Evolutionary conservation across 176 grass and related monocot species (phyloP), one percentile per base, ranked within the genome.

Genomic region (Triticum dicoccoides): DNA sequence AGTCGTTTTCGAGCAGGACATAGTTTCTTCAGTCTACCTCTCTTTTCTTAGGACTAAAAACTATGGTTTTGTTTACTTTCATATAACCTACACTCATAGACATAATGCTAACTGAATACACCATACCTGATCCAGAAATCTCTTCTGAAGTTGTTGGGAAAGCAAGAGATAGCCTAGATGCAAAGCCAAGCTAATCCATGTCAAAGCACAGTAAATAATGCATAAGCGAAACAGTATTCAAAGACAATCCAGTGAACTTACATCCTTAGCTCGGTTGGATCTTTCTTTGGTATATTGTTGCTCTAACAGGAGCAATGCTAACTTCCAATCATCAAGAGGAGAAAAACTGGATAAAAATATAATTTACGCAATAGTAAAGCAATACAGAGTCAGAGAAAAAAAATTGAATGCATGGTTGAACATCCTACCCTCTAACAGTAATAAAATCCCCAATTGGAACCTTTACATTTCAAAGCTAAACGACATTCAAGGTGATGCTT

Each of bases 111-210:
- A 84, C 56, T 9, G 23, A 80, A 23, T 68, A 52, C 45, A 44
- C 9, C 23, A 10, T 92, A 96, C 97, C 90, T 98, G 92, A 67
- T 96, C 90, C 37, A 86, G 32, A 65, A 94, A 96, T 84, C 89
- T 96, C 77, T 92, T 98, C 9, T 87, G 90, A 7, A 98, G 85
- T 82, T 96, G 97, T 87, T 94, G 92, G 25, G 88, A 61, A 87
- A 98, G 94, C 81, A 98, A 78, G 87, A 92, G 88, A 81, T 94
- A 94, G 88, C 94, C 94, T 49, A 98, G 85, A 92, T 98, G 82
- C 68, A 81, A 81, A 84, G 41, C 12, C 68, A 86, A 77, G 24
- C 14, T 72, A 49, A 84, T 12, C 33, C 73, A 87, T 69, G 78
- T 86, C 80, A 91, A 71, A 58, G 8, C 51, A 84, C 25, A 73